phyloP scores from a whole-genome alignment of 2,329 filamentous ascomycete genomes.

The Pseudocercospora cruenta region DNA sequence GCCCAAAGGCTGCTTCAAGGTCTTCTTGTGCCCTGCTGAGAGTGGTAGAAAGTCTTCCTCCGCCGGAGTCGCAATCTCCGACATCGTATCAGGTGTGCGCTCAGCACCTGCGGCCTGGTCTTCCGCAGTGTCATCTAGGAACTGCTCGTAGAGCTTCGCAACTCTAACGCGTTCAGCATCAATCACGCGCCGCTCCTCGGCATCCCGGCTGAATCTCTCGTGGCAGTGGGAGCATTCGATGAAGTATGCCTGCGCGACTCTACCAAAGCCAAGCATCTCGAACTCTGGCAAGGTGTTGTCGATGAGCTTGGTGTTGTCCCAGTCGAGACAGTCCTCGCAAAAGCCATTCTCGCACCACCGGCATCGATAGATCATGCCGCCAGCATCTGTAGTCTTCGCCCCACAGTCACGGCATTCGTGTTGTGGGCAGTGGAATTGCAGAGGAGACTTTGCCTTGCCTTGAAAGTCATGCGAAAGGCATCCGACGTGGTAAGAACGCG shows the following conservation, averaged over 20 bases:
- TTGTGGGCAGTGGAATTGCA: constrained; percentile 58
- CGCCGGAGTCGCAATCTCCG: constrained; percentile 29
- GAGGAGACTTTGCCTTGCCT: constrained; percentile 47
- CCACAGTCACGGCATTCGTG: constrained; percentile 59
- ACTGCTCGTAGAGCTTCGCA: constrained; percentile 12
- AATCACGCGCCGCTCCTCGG: constrained; percentile 15
- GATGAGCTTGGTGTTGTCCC: constrained; percentile 53
- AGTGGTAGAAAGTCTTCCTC: background rate
- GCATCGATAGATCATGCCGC: constrained; percentile 57
- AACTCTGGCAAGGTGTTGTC: constrained; percentile 58
- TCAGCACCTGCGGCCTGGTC: constrained; percentile 1
- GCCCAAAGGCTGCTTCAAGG: background rate
- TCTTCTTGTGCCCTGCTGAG: background rate
- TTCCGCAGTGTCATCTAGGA: background rate
- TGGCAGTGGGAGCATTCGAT: constrained; percentile 55
- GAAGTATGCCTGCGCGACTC: constrained; percentile 53
- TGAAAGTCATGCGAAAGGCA: constrained; percentile 52
- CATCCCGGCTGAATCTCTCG: constrained; percentile 40
- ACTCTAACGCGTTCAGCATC: constrained; percentile 19
- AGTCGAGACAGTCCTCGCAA: constrained; percentile 64
- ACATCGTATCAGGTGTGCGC: constrained; percentile 26
- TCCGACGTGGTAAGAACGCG: constrained; percentile 56
- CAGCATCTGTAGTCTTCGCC: constrained; percentile 55
- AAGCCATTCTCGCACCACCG: constrained; percentile 59
- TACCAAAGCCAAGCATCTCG: constrained; percentile 52